Evolutionary conservation across 768 basidiomycete genomes (phyloP).

Genomic region (Gyrodon lividus): DNA sequence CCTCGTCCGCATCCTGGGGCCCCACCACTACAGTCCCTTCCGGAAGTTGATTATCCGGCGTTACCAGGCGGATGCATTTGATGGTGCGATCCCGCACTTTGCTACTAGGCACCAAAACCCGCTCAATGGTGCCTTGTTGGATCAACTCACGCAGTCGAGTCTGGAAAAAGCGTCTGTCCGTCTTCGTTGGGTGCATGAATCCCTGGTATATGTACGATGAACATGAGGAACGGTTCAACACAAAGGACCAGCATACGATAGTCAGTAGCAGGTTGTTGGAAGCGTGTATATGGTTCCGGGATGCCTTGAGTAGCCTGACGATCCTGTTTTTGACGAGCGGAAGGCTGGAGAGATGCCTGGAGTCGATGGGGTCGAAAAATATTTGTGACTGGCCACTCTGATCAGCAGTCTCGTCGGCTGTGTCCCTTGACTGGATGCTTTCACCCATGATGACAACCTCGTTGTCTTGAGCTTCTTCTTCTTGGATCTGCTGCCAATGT

Average conservation of each 20-base stretch:
- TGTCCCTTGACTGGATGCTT: constrained; percentile 8
- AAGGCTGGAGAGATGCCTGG: constrained; percentile 73
- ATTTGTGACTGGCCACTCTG: constrained; percentile 30
- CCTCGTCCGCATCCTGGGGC: constrained; percentile 39
- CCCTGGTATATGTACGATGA: constrained; percentile 48
- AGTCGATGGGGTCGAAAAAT: constrained; percentile 72
- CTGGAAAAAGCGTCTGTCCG: constrained; percentile 81
- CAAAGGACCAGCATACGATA: constrained; percentile 50
- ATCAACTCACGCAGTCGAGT: constrained; percentile 71
- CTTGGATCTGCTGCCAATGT: constrained; percentile 74
- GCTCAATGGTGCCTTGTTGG: constrained; percentile 71
- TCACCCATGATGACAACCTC: constrained; percentile 16
- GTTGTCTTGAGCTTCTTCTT: constrained; percentile 56
- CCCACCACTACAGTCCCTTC: constrained; percentile 36
- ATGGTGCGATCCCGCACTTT: constrained; percentile 47
- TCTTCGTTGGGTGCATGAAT: constrained; percentile 69
- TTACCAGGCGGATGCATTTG: constrained; percentile 67
- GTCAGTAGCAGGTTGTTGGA: constrained; percentile 76
- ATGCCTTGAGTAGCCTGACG: constrained; percentile 66
- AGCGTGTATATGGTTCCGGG: constrained; percentile 67
- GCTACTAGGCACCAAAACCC: constrained; percentile 63
- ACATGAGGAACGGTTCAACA: neutral
- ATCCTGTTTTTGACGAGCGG: constrained; percentile 70
- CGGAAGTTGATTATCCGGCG: constrained; percentile 36
- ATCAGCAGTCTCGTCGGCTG: constrained; percentile 21